phyloP scores from a whole-genome alignment of 2,329 filamentous ascomycete genomes.

The Chaetothyriales sp. region DNA sequence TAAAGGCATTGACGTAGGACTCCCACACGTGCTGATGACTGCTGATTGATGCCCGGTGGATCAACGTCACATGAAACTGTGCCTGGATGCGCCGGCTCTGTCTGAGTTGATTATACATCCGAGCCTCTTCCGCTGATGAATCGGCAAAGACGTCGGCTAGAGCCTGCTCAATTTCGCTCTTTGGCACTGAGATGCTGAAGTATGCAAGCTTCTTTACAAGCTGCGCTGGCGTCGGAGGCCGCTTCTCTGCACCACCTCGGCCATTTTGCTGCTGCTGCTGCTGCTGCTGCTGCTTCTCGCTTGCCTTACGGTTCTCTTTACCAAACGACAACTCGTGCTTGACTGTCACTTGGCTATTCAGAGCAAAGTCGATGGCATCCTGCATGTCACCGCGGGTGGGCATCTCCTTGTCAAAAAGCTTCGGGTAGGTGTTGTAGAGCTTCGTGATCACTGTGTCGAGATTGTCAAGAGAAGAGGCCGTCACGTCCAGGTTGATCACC shows the following conservation, averaged over 20 bases:
- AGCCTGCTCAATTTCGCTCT: constrained; percentile 36
- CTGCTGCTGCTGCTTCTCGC: constrained; percentile 18
- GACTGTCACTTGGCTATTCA: constrained; percentile 56
- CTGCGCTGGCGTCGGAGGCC: constrained; percentile 9
- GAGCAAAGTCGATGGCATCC: constrained; percentile 56
- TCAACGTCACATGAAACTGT: constrained; percentile 87
- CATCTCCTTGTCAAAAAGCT: constrained; percentile 50
- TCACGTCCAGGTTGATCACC: constrained; percentile 70
- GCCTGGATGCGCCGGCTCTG: constrained; percentile 59
- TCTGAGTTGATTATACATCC: constrained; percentile 62
- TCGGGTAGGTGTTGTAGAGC: constrained; percentile 63
- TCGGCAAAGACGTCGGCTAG: constrained; percentile 57
- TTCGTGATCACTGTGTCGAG: constrained; percentile 62
- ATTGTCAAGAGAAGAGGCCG: constrained; percentile 64
- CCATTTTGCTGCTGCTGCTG: constrained; percentile 12
- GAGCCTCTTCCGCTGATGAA: constrained; percentile 38
- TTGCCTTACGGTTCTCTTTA: constrained; percentile 22
- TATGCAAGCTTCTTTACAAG: constrained; percentile 42
- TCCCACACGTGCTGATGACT: constrained; percentile 59
- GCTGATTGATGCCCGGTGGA: constrained; percentile 55
- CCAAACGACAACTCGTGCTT: constrained; percentile 58
- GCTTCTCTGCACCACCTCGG: constrained; percentile 5
- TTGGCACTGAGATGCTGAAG: constrained; percentile 44
- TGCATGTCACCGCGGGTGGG: constrained; percentile 64
- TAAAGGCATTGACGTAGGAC: constrained; percentile 49